A percentile compares a stretch with the other conserved stretches of the same genome.
phyloP scores from a whole-genome alignment of 179 eudicot genomes.

The Vitellaria paradoxa region DNA sequence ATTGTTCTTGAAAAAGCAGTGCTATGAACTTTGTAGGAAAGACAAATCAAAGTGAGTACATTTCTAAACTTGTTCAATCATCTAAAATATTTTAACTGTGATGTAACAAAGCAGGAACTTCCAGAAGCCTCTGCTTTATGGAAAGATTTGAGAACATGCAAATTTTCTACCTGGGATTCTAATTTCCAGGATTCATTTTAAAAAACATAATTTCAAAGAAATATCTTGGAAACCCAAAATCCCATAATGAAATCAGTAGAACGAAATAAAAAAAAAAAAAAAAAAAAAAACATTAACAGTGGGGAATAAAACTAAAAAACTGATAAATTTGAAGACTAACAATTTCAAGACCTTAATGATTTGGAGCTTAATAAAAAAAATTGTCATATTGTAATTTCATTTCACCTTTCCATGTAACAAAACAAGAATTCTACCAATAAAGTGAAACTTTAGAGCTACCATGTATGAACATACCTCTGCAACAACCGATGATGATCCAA shows the following conservation, averaged over 20 bases:
- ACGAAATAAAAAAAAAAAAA: no score
- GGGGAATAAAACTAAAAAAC: neutral
- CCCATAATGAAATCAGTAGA: neutral
- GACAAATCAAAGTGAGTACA: neutral
- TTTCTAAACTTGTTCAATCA: neutral
- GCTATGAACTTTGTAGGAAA: no score
- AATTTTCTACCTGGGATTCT: neutral
- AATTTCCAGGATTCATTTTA: neutral
- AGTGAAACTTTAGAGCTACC: neutral
- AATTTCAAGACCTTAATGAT: neutral
- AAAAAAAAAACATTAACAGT: no score
- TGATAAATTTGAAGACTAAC: neutral
- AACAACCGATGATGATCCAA: constrained; percentile 76
- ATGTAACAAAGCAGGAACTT: neutral
- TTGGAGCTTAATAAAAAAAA: neutral
- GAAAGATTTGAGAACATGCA: neutral
- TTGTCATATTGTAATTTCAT: neutral
- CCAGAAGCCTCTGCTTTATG: neutral
- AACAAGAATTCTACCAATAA: neutral
- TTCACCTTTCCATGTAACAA: no score
- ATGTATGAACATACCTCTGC: constrained; percentile 52
- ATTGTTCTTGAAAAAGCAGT: no score
- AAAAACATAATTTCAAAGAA: neutral
- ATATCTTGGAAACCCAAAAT: neutral
- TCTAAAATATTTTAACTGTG: neutral